Conservation (phyloP, 2,329 filamentous ascomycete species). For the Emergomyces pasteurianus region DNA sequence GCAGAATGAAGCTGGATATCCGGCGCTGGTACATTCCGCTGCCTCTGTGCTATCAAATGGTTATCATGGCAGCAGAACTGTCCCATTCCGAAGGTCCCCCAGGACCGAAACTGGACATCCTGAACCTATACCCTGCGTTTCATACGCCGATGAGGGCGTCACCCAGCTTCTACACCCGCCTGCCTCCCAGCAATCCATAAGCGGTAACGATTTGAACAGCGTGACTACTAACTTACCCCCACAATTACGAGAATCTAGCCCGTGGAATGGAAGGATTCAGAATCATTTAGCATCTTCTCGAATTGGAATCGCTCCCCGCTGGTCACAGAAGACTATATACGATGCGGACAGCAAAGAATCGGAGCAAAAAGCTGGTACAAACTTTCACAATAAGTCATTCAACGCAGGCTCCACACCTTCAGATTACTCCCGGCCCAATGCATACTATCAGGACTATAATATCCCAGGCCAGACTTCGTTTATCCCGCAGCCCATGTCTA, state of each 20-base stretch:
- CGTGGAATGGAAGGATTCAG: not conserved
- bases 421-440: not conserved
- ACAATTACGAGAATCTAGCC: not conserved
- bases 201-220: not conserved
- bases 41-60: not conserved
- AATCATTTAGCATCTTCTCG: not conserved
- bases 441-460: not conserved
- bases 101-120: not conserved
- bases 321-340: not conserved
- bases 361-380: not conserved
- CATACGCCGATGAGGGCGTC: not conserved
- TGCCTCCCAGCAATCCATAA: not conserved
- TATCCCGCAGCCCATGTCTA: constrained; percentile 25
- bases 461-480: constrained; percentile 1
- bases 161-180: not conserved
- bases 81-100: not conserved
- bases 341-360: not conserved
- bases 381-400: not conserved
- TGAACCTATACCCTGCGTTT: not conserved
- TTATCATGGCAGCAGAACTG: not conserved
- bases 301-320: not conserved
- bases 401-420: not conserved
- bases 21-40: not conserved
- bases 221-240: not conserved
- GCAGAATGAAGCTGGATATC: not conserved